Evolutionary conservation across 139 green algal genomes (phyloP).

Genomic region (Diplosphaera chodatii): DNA sequence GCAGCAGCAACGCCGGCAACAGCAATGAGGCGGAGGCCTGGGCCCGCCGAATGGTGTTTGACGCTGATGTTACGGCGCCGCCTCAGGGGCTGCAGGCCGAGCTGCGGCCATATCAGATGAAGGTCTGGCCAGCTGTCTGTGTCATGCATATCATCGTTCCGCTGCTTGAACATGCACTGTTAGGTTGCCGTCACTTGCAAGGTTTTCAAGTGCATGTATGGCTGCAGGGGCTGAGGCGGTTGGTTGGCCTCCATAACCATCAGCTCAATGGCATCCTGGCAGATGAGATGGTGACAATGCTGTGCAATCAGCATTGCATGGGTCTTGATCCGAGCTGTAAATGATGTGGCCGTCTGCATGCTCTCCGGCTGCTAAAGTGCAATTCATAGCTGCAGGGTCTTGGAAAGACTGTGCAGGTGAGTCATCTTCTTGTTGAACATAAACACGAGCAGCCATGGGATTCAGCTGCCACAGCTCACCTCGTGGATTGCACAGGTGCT

Average conservation of each 20-base stretch:
- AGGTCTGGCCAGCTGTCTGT: slow-evolving; percentile 34
- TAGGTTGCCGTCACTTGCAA: too few relatives aligned
- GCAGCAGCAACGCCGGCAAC: too few relatives aligned
- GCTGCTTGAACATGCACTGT: too few relatives aligned
- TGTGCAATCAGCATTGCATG: too few relatives aligned
- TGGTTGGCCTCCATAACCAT: slow-evolving; percentile 44
- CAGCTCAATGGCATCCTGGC: slow-evolving; percentile 61
- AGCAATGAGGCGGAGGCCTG: not conserved
- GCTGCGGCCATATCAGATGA: slow-evolving; percentile 68
- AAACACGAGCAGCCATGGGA: too few relatives aligned
- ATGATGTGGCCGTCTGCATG: too few relatives aligned
- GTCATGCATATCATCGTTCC: too few relatives aligned
- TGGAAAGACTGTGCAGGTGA: slow-evolving; percentile 44
- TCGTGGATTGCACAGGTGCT: slow-evolving; percentile 45
- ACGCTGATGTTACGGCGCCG: slow-evolving; percentile 42
- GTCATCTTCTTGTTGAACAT: too few relatives aligned
- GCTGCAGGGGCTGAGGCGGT: slow-evolving; percentile 25
- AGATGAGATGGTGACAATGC: slow-evolving; percentile 69
- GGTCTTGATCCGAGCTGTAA: too few relatives aligned
- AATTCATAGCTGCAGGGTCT: slow-evolving; percentile 5
- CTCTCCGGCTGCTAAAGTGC: too few relatives aligned
- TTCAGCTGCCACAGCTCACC: too few relatives aligned
- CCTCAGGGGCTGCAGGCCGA: slow-evolving; percentile 37
- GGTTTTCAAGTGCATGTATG: too few relatives aligned
- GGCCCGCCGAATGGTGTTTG: slow-evolving; percentile 11